phyloP scores from a whole-genome alignment of 2,329 filamentous ascomycete genomes.

The Phyllosticta citribraziliensis region DNA sequence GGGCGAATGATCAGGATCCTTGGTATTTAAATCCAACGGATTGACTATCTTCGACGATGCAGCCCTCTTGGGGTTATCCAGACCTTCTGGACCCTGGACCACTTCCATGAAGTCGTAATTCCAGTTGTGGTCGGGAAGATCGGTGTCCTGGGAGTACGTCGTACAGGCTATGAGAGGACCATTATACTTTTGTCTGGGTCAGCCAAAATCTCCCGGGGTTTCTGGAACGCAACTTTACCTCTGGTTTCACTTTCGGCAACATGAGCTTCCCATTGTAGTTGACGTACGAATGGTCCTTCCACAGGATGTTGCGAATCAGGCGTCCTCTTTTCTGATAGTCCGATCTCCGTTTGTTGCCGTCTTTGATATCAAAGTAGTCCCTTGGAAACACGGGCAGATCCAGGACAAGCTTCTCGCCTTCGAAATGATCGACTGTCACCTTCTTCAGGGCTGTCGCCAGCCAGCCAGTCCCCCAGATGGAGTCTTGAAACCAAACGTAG shows the following conservation, averaged over 20 bases:
- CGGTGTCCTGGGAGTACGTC: background rate
- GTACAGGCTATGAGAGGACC: slow-evolving; percentile 4
- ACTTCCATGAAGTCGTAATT: background rate
- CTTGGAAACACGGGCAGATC: slow-evolving; percentile 3
- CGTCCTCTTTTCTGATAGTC: background rate
- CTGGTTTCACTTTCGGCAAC: background rate
- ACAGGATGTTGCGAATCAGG: background rate
- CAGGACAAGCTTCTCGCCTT: slow-evolving; percentile 3
- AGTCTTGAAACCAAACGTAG: slow-evolving; percentile 6
- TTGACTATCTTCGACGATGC: background rate
- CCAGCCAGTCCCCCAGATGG: slow-evolving; percentile 2
- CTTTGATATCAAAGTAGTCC: background rate
- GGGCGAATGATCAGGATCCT: background rate
- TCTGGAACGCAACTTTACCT: background rate
- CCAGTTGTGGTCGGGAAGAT: slow-evolving; percentile 2
- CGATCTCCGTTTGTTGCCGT: background rate
- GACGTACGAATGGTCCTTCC: slow-evolving; percentile 1
- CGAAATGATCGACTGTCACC: slow-evolving; percentile 1
- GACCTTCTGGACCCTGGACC: background rate
- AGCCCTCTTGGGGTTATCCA: background rate
- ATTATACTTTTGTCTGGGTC: background rate
- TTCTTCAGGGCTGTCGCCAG: background rate
- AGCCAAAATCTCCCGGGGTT: background rate
- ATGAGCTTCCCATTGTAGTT: slow-evolving; percentile 3
- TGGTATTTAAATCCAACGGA: background rate